phyloP scores from a whole-genome alignment of 1,139 yeast species.

The Saccharomyces pastorianus region DNA sequence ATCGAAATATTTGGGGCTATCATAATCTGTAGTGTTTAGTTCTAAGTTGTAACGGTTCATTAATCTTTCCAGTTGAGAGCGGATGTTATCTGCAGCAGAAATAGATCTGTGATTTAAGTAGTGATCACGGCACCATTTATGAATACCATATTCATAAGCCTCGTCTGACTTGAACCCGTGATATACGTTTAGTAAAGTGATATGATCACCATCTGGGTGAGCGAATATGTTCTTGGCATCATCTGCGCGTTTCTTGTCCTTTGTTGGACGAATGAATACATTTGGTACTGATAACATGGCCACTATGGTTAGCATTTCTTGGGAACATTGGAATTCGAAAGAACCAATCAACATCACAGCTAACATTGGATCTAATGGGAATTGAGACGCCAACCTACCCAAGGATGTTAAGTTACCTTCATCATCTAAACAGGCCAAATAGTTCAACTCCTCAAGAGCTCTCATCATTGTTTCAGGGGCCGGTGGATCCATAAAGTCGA shows the following conservation, averaged over 20 bases:
- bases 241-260: slow-evolving; percentile 84
- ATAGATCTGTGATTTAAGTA: slow-evolving; percentile 78
- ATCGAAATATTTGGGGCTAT: slow-evolving; percentile 57
- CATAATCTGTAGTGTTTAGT: slow-evolving; percentile 61
- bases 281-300: slow-evolving; percentile 89
- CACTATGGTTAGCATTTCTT: slow-evolving; percentile 80
- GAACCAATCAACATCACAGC: slow-evolving; percentile 90
- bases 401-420: slow-evolving; percentile 84
- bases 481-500: slow-evolving; percentile 98
- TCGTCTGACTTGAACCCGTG: slow-evolving; percentile 75
- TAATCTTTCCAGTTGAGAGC: slow-evolving; percentile 71
- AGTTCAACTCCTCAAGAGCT: slow-evolving; percentile 90
- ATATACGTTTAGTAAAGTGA: slow-evolving; percentile 80
- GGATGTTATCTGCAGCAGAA: slow-evolving; percentile 73
- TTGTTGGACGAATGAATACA: slow-evolving; percentile 88
- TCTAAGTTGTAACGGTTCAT: slow-evolving; percentile 78
- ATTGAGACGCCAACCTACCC: slow-evolving; percentile 84
- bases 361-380: slow-evolving; percentile 92
- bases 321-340: slow-evolving; percentile 76
- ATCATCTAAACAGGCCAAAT: slow-evolving; percentile 81
- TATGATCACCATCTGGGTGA: slow-evolving; percentile 92
- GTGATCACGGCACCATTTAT: slow-evolving; percentile 88
- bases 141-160: slow-evolving; percentile 50
- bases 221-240: slow-evolving; percentile 83
- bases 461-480: slow-evolving; percentile 99